Conservation (phyloP, 176 grass and related monocot genomes). For the Eragrostis nindensis region DNA sequence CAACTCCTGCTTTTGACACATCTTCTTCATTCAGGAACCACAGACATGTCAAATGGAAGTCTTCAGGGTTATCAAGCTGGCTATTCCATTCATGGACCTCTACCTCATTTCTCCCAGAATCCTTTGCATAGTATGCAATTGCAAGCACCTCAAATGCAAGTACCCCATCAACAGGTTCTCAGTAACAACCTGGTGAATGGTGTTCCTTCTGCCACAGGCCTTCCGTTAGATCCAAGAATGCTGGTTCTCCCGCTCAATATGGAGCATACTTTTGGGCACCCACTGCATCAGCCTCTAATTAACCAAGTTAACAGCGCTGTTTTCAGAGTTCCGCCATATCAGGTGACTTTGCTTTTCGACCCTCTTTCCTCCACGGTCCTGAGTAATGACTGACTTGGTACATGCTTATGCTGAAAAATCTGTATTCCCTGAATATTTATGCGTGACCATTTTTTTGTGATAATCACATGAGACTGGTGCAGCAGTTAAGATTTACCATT, state of each 20-base stretch:
- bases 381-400: neutral
- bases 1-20: conserved; percentile 39
- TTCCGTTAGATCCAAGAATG: conserved; percentile 57
- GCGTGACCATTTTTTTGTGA: conserved; percentile 9
- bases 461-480: neutral
- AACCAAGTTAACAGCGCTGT: conserved; percentile 41
- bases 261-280: conserved; percentile 45
- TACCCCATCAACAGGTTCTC: conserved; percentile 41
- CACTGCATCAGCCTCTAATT: conserved; percentile 28
- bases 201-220: conserved; percentile 30
- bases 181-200: conserved; percentile 44
- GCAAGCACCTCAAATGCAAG: conserved; percentile 52
- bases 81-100: conserved; percentile 31
- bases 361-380: neutral
- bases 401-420: conserved; percentile 25
- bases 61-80: conserved; percentile 48
- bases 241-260: conserved; percentile 37
- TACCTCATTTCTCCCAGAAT: conserved; percentile 50
- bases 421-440: conserved; percentile 12
- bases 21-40: conserved; percentile 41
- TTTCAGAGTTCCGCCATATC: conserved; percentile 47
- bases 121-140: conserved; percentile 52
- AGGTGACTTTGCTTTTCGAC: conserved; percentile 49
- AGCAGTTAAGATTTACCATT: conserved; percentile 13
- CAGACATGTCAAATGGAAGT: conserved; percentile 36